phyloP scores from a whole-genome alignment of 2,329 filamentous ascomycete species.

The Fusarium subtropicale region DNA sequence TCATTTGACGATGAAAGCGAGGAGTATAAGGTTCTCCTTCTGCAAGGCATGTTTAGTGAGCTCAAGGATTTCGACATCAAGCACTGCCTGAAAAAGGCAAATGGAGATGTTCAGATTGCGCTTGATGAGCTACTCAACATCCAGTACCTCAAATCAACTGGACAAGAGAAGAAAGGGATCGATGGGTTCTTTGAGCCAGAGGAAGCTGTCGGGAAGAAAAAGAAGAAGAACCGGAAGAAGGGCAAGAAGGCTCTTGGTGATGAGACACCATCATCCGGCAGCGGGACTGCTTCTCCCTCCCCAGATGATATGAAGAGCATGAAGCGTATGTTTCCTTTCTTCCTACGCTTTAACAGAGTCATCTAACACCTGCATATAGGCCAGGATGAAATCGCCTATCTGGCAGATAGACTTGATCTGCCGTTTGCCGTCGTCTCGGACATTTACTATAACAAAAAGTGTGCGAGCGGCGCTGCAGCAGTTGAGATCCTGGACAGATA shows the following conservation, averaged over 20 bases:
- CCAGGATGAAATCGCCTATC: slow-evolving; percentile 57
- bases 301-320: slow-evolving; percentile 44
- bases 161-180: slow-evolving; percentile 76
- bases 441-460: slow-evolving; percentile 55
- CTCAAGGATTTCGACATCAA: slow-evolving; percentile 74
- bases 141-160: slow-evolving; percentile 78
- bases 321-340: slow-evolving; percentile 45
- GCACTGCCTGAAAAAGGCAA: slow-evolving; percentile 74
- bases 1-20: slow-evolving; percentile 58
- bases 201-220: slow-evolving; percentile 56
- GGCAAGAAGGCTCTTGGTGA: slow-evolving; percentile 36
- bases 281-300: slow-evolving; percentile 29
- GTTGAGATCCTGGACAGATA: slow-evolving; percentile 59
- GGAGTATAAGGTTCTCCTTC: slow-evolving; percentile 70
- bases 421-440: slow-evolving; percentile 55
- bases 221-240: slow-evolving; percentile 53
- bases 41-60: slow-evolving; percentile 78
- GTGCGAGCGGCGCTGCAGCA: slow-evolving; percentile 56
- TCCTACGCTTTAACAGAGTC: background rate
- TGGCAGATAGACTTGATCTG: slow-evolving; percentile 59
- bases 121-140: slow-evolving; percentile 86
- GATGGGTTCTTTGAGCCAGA: slow-evolving; percentile 79
- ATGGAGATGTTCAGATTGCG: slow-evolving; percentile 74
- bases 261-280: slow-evolving; percentile 27
- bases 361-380: slow-evolving; percentile 37